These are phyloP conservation scores for Quercus bicolor DNA, from an alignment of 306 rosid species.

Conservation along the genomic window DNA sequence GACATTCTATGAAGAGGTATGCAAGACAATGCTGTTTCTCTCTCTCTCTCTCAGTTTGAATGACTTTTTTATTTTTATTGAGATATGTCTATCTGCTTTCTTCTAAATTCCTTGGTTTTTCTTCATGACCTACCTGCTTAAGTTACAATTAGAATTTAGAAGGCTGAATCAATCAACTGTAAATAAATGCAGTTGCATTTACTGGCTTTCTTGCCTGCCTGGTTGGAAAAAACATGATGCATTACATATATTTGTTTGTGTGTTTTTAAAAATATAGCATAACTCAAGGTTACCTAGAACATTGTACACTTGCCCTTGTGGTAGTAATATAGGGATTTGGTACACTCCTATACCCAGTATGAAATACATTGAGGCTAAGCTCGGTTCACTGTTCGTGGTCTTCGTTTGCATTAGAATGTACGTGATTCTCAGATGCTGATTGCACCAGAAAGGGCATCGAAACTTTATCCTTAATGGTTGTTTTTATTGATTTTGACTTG, in stretches of 20 bases:
- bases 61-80: background rate
- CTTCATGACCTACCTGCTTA: background rate
- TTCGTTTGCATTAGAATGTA: no score
- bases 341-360: no score
- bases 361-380: no score
- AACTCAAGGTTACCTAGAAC: no score
- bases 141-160: background rate
- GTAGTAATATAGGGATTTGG: no score
- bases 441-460: background rate
- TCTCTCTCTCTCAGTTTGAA: slow-evolving; percentile 5
- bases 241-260: background rate
- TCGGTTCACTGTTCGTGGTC: no score
- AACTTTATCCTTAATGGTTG: background rate
- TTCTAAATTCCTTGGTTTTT: background rate
- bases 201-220: background rate
- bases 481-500: background rate
- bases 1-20: slow-evolving; percentile 98
- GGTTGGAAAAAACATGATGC: background rate
- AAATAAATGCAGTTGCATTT: background rate
- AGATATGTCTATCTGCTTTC: background rate
- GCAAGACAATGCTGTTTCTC: slow-evolving; percentile 4
- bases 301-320: no score
- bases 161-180: background rate
- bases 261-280: background rate
- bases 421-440: background rate